A percentile compares a stretch with the other conserved stretches of the same genome.
Evolutionary conservation across 2,329 filamentous ascomycete species (phyloP).

Genomic region (Harringtonia aguacate): DNA sequence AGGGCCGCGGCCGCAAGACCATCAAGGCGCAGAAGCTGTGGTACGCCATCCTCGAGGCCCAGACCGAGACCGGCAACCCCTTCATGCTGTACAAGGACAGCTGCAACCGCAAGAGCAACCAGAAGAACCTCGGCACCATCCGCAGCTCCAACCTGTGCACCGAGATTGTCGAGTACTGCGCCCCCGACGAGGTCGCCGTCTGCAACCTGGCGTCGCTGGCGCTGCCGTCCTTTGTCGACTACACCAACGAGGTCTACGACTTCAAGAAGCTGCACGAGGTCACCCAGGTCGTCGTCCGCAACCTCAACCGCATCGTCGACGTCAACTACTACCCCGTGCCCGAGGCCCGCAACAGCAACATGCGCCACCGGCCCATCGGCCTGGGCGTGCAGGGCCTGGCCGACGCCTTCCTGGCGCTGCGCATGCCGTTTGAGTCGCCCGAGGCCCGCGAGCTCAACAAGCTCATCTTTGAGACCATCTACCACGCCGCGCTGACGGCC

Average conservation of each 20-base stretch:
- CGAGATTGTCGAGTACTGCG: conserved; percentile 95
- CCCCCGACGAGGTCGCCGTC: conserved; percentile 95
- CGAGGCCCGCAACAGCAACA: conserved; percentile 91
- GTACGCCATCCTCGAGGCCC: conserved; percentile 96
- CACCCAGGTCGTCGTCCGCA: conserved; percentile 81
- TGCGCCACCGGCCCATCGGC: conserved; percentile 91
- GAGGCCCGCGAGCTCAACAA: conserved; percentile 92
- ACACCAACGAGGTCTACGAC: conserved; percentile 75
- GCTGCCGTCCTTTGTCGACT: conserved; percentile 83
- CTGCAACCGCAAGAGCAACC: conserved; percentile 99
- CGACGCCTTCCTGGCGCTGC: conserved; percentile 93
- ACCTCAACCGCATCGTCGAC: conserved; percentile 97
- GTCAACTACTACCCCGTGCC: conserved; percentile 97
- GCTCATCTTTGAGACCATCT: conserved; percentile 99
- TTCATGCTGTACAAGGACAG: conserved; percentile 99
- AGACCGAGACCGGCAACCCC: conserved; percentile 97
- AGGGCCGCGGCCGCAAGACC: conserved; percentile 79
- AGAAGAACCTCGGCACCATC: conserved; percentile 98
- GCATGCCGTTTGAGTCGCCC: conserved; percentile 91
- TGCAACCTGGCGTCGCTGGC: conserved; percentile 96
- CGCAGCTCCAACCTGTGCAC: conserved; percentile 98
- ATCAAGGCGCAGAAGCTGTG: conserved; percentile 98
- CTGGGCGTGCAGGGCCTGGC: conserved; percentile 96
- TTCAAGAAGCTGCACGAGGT: conserved; percentile 97
- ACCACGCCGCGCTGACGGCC: conserved; percentile 85